A percentile compares a stretch with the other conserved stretches of the same genome.
phyloP scores from a whole-genome alignment of 2,329 filamentous ascomycete species.

The Sporothrix inflata region DNA sequence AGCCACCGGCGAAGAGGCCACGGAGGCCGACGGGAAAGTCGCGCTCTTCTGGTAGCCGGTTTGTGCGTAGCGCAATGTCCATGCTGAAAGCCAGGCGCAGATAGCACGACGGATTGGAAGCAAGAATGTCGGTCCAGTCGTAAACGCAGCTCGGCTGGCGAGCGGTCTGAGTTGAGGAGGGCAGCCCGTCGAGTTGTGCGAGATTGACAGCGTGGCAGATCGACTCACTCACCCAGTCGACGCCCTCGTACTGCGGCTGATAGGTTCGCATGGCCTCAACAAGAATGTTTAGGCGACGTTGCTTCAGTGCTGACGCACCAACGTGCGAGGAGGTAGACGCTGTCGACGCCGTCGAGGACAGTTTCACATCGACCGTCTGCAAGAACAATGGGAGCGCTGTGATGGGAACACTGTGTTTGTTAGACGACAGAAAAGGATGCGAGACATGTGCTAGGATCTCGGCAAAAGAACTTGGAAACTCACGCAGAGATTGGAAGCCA shows the following conservation, averaged over 20 bases:
- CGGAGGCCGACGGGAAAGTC: no score
- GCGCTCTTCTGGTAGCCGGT: conserved; percentile 33
- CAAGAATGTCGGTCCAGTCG: conserved; percentile 33
- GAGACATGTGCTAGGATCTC: no score
- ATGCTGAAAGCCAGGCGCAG: conserved; percentile 33
- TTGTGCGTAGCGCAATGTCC: conserved; percentile 34
- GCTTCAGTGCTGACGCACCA: conserved; percentile 42
- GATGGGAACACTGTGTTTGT: conserved; percentile 26
- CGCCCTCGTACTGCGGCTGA: conserved; percentile 33
- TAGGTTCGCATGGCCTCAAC: conserved; percentile 35
- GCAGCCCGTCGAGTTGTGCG: conserved; percentile 29
- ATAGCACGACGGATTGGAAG: conserved; percentile 31
- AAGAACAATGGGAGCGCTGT: conserved; percentile 33
- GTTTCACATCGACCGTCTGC: conserved; percentile 33
- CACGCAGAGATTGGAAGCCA: conserved; percentile 33
- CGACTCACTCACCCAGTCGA: conserved; percentile 33
- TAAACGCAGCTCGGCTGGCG: conserved; percentile 6
- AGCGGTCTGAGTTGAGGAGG: background rate
- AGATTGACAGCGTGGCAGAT: conserved; percentile 33
- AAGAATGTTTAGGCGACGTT: conserved; percentile 41
- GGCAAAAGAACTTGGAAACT: no score
- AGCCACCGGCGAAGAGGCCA: conserved; percentile 26
- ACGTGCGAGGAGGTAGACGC: no score
- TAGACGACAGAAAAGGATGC: no score
- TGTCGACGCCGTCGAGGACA: no score